phyloP scores from a whole-genome alignment of 352 stramenopile genomes.

The Globisporangium spinosum region DNA sequence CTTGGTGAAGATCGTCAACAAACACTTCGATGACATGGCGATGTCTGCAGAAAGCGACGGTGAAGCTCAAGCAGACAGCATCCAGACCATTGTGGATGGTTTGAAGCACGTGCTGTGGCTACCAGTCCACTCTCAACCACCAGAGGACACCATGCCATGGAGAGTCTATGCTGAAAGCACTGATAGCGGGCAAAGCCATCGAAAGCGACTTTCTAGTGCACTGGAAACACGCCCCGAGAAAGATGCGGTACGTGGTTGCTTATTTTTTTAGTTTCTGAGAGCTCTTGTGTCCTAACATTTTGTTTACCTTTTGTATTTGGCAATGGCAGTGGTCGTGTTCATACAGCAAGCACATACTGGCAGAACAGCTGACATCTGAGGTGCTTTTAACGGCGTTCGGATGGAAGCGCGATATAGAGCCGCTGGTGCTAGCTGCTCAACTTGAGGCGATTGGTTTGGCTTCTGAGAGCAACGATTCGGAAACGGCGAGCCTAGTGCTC shows the following conservation, averaged over 20 bases:
- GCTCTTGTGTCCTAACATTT: constrained; percentile 4
- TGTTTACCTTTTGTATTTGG: background rate
- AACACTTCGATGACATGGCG: constrained; percentile 68
- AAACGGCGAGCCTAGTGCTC: background rate
- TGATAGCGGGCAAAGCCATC: background rate
- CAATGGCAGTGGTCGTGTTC: constrained; percentile 62
- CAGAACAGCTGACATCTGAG: constrained; percentile 50
- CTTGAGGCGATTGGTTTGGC: constrained; percentile 40
- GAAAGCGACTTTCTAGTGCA: constrained; percentile 34
- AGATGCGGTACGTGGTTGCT: constrained; percentile 43
- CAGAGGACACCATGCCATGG: constrained; percentile 62
- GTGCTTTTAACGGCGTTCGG: constrained; percentile 51
- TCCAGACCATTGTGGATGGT: constrained; percentile 28
- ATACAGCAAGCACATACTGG: constrained; percentile 42
- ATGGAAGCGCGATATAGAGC: constrained; percentile 42
- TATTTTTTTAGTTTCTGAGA: background rate
- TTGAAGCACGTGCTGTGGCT: constrained; percentile 42
- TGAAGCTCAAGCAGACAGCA: constrained; percentile 11
- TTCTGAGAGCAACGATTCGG: constrained; percentile 15
- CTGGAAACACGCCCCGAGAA: constrained; percentile 39
- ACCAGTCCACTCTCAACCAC: constrained; percentile 28
- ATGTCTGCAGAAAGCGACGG: constrained; percentile 11
- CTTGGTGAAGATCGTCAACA: constrained; percentile 69
- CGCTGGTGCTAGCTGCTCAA: constrained; percentile 45
- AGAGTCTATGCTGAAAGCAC: constrained; percentile 16